phyloP scores from a whole-genome alignment of 2,329 filamentous ascomycete genomes.

The Trichoderma arundinaceum region DNA sequence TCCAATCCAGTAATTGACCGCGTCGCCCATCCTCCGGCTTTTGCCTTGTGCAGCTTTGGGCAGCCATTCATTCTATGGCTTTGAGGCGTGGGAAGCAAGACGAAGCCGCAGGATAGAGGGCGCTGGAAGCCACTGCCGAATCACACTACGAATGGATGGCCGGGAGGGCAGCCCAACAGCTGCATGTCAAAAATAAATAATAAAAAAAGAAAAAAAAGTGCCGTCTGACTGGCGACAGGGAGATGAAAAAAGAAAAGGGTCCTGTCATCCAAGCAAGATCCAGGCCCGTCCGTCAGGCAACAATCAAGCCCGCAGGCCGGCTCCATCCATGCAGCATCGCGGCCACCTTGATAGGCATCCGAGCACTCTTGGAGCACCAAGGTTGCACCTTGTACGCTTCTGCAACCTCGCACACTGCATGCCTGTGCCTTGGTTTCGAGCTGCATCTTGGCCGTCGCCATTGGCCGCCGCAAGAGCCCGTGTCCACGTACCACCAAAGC shows the following conservation, averaged over 20 bases:
- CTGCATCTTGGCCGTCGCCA: not conserved
- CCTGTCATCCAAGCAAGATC: not conserved
- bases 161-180: no score
- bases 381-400: slow-evolving; percentile 3
- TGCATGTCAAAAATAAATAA: not conserved
- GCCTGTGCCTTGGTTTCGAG: slow-evolving; percentile 19
- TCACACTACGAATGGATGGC: no score
- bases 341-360: no score
- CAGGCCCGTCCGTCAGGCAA: slow-evolving; percentile 24
- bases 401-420: slow-evolving; percentile 15
- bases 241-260: not conserved
- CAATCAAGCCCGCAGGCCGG: not conserved
- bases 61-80: not conserved
- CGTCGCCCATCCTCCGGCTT: no score
- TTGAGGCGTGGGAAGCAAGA: no score
- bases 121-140: no score
- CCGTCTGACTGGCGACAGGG: not conserved
- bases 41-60: not conserved
- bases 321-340: no score
- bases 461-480: slow-evolving; percentile 1
- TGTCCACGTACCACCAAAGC: slow-evolving; percentile 19
- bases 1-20: not conserved
- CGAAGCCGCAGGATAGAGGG: no score
- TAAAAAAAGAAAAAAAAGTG: not conserved
- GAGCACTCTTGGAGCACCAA: not conserved